Percentiles rank a stretch among this genome's conserved stretches.
Conservation (phyloP, 164 flowering plant genomes). For the Macadamia integrifolia region DNA sequence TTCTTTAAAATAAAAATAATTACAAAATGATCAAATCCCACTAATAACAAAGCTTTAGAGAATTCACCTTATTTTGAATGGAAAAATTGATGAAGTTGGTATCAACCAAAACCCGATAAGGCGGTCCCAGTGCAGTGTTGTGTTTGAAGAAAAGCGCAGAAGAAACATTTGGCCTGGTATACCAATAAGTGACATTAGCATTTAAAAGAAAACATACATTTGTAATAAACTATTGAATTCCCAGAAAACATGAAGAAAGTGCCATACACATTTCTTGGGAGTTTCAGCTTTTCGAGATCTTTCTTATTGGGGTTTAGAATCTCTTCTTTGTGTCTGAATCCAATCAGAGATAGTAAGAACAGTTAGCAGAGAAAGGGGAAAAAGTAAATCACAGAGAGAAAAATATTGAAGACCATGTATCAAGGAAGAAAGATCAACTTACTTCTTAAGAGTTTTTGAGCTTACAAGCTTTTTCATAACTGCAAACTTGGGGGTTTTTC, state of each 20-base stretch:
- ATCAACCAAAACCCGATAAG: conserved; percentile 88
- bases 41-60: background rate
- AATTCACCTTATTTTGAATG: conserved; percentile 80
- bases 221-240: background rate
- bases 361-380: background rate
- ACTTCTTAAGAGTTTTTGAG: conserved; percentile 60
- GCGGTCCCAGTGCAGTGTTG: conserved; percentile 87
- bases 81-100: conserved; percentile 98
- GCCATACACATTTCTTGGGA: conserved; percentile 83
- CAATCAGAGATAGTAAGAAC: background rate
- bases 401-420: background rate
- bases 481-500: conserved; percentile 71
- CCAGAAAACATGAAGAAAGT: background rate
- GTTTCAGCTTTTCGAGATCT: conserved; percentile 56
- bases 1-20: background rate
- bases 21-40: background rate
- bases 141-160: conserved; percentile 79
- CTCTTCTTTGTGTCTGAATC: conserved; percentile 58
- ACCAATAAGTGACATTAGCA: background rate
- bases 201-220: background rate
- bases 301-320: conserved; percentile 75
- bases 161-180: conserved; percentile 68
- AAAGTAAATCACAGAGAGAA: background rate
- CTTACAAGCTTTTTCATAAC: conserved; percentile 72
- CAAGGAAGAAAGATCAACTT: conserved; percentile 3